These are phyloP conservation scores for Glycyrrhiza uralensis DNA, from an alignment of 306 rosid genomes.

Conservation along the genomic window DNA sequence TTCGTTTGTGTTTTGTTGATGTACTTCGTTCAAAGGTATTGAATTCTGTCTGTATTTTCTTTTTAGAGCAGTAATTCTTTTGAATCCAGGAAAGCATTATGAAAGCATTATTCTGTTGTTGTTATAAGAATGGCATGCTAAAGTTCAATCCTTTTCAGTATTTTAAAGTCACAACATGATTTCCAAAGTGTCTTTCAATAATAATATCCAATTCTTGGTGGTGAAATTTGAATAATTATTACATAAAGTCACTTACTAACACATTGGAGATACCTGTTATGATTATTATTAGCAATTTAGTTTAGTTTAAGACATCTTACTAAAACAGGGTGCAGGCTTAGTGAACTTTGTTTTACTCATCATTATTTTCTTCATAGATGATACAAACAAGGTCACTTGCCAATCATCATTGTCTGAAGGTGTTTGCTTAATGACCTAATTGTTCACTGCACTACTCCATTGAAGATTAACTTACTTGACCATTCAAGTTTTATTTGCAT, in stretches of 20 bases:
- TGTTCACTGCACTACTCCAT: neutral
- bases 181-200: neutral
- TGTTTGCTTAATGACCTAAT: neutral
- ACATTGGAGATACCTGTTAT: neutral
- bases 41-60: neutral
- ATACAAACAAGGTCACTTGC: neutral
- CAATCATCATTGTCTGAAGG: neutral
- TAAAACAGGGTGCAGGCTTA: neutral
- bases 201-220: slow-evolving; percentile 2
- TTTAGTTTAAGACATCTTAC: neutral
- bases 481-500: neutral
- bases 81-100: neutral
- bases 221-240: neutral
- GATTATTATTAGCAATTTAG: neutral
- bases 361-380: neutral
- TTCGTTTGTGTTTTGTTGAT: slow-evolving; percentile 82
- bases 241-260: neutral
- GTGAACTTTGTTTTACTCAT: neutral
- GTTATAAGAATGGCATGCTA: neutral
- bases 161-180: neutral
- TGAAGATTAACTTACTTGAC: neutral
- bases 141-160: neutral
- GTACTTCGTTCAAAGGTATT: slow-evolving; percentile 89
- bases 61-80: slow-evolving; percentile 6
- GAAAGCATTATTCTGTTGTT: neutral